Base-by-base conservation (phyloP, 805 yeast genomes). In the Candida maesae region DNA sequence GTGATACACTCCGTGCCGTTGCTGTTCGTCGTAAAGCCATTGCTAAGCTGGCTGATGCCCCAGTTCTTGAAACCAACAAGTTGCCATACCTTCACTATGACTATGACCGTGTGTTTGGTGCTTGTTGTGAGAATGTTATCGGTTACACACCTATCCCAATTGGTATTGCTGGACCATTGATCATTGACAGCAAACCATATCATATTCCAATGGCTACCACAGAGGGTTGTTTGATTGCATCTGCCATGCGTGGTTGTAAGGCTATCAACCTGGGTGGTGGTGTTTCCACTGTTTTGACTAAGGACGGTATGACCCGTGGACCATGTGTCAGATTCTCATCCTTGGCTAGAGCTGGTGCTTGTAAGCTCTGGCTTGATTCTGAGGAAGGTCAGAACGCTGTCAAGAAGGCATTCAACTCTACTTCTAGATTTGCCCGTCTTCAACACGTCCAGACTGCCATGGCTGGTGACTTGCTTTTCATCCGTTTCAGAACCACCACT, bases 141-240 rank as follows among this genome's bases (percentile, higher is more conserved):
- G 99, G 99, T 23, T 93, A 73, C 61, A 78, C 91, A 81, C 99
- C 99, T 20, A 63, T 93, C 32, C 99, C 99, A 6, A 88, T 93
- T 41, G 99, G 99, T 63, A 82, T 93, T 59, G 97, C 97, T 20
- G 99, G 99, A 39, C 99, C 99, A 9, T 66, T 93, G 61, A 72
- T 87, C 41, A 86, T 93, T 56, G 98, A 93, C 63, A 95, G 91
- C 38, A 79, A 74, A 50, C 80, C 95, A 35, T 84, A 75, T 62
- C 95, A 89, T 65, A 81, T 93, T 52, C 99, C 99, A 29, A 88
- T 93, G 95, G 99, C 99, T 20, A 93, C 99, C 14, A 93, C 99
- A 26, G 99, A 93, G 69, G 99, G 99, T 39, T 95, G 98, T 67
- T 73, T 93, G 44, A 97, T 93, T 51, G 99, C 99, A 4, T 89